Evolutionary conservation across 164 flowering plant species (phyloP).

Genomic region (Chloranthus sessilifolius): DNA sequence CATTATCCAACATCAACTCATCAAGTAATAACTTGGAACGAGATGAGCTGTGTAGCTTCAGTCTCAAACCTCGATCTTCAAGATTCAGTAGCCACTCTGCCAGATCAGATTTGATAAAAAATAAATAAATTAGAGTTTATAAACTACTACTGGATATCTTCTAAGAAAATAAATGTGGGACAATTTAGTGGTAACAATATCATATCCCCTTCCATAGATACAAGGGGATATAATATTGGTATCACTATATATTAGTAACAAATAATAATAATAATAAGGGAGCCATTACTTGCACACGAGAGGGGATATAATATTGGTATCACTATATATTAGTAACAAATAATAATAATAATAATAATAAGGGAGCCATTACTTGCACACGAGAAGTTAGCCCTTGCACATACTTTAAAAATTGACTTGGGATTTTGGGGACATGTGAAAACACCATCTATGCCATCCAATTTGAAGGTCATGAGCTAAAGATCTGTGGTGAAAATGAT

Average conservation of each 20-base stretch:
- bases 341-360: neutral
- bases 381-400: too few species aligned
- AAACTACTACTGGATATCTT: neutral
- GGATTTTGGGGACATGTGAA: too few species aligned
- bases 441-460: too few species aligned
- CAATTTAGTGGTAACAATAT: neutral
- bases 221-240: neutral
- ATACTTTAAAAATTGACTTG: too few species aligned
- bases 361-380: too few species aligned
- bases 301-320: neutral
- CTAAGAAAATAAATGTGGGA: neutral
- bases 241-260: neutral
- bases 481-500: too few species aligned
- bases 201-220: neutral
- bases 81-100: slow-evolving; percentile 53
- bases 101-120: neutral
- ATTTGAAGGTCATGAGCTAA: too few species aligned
- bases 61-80: slow-evolving; percentile 42
- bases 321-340: neutral
- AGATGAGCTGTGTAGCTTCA: slow-evolving; percentile 36
- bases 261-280: neutral
- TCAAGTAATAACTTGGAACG: slow-evolving; percentile 29
- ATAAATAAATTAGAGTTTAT: neutral
- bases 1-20: slow-evolving; percentile 17
- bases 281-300: too few species aligned